phyloP scores from a whole-genome alignment of 2,329 filamentous ascomycete species.

The Amauroascus niger region DNA sequence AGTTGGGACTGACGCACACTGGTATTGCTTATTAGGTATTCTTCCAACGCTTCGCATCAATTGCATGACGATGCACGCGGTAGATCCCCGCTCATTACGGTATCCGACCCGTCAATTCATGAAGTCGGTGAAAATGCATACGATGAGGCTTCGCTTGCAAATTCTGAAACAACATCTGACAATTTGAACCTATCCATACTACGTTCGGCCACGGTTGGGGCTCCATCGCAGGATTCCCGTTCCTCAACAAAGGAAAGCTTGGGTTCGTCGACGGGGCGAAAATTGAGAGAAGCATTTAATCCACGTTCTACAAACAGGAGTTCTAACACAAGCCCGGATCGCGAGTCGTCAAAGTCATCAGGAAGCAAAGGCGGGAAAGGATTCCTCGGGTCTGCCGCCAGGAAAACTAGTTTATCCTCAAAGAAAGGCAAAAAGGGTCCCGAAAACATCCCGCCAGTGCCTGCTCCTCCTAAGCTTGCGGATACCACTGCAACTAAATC shows the following conservation, averaged over 20 bases:
- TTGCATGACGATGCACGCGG: background rate
- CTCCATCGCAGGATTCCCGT: background rate
- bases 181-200: background rate
- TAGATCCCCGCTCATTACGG: conserved; percentile 5
- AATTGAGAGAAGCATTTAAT: conserved; percentile 61
- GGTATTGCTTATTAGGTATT: background rate
- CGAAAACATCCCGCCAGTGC: conserved; percentile 28
- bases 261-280: conserved; percentile 55
- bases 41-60: background rate
- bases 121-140: conserved; percentile 2
- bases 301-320: conserved; percentile 43
- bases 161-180: background rate
- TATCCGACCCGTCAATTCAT: conserved; percentile 5
- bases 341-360: conserved; percentile 34
- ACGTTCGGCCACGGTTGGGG: background rate
- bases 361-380: conserved; percentile 34
- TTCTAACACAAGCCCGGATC: conserved; percentile 41
- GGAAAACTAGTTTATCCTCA: conserved; percentile 29
- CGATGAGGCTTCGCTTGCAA: background rate
- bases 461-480: conserved; percentile 24
- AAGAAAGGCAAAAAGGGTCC: conserved; percentile 22
- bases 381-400: conserved; percentile 32
- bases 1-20: background rate
- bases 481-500: background rate
- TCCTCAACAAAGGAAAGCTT: conserved; percentile 4